Percentiles rank a stretch among this genome's conserved stretches.
phyloP scores from a whole-genome alignment of 345 rosid species.

The Alliaria petiolata region DNA sequence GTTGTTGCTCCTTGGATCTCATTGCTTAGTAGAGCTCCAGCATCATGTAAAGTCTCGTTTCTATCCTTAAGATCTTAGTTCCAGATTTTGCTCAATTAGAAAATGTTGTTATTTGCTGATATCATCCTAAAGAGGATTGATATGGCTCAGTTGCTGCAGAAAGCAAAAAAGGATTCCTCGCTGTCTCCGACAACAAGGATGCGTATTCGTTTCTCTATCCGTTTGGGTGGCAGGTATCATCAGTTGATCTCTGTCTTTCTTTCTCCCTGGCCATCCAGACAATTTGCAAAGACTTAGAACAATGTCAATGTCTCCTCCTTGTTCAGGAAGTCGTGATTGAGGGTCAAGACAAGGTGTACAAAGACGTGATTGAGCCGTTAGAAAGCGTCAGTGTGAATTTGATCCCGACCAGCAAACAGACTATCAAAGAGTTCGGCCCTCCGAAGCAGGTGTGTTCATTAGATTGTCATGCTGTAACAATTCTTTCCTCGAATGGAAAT shows the following conservation, averaged over 20 bases:
- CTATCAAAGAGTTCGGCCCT: constrained; percentile 78
- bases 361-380: constrained; percentile 93
- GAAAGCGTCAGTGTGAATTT: constrained; percentile 75
- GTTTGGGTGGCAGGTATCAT: constrained; percentile 86
- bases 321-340: constrained; percentile 74
- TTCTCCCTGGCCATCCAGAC: too few species aligned
- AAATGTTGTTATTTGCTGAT: constrained; percentile 28
- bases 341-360: constrained; percentile 90
- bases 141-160: constrained; percentile 99
- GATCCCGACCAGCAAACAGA: constrained; percentile 65
- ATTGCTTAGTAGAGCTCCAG: constrained; percentile 43
- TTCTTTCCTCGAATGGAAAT: neutral
- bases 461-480: neutral
- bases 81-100: neutral
- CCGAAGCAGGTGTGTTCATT: constrained; percentile 64
- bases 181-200: constrained; percentile 71
- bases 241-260: neutral
- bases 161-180: constrained; percentile 65
- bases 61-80: neutral
- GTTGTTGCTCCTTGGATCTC: constrained; percentile 59
- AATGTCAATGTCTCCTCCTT: neutral
- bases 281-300: neutral
- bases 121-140: constrained; percentile 67
- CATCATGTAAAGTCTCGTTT: constrained; percentile 53
- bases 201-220: constrained; percentile 84